A percentile compares a stretch with the other conserved stretches of the same genome.
Conservation (phyloP, 179 eudicot species). For the Beta lomatogona region DNA sequence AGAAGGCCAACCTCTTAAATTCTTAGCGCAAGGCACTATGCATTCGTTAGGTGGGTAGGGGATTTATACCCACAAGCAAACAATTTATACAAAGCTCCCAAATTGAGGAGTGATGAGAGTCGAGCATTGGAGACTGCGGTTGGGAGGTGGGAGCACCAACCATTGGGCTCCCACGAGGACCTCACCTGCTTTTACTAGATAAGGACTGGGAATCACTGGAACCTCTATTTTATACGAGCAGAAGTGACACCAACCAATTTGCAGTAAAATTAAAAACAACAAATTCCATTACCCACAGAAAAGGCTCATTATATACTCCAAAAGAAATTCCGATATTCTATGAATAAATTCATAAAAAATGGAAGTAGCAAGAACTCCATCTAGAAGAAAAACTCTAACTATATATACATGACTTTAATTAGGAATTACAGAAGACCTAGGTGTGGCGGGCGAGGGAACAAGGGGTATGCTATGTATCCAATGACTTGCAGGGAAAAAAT, state of each 20-base stretch:
- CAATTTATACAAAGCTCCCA: too few species aligned
- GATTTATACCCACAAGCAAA: too few species aligned
- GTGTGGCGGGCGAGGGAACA: background rate
- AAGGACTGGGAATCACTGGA: background rate
- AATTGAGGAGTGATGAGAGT: too few species aligned
- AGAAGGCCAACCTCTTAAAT: too few species aligned
- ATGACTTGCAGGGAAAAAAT: conserved; percentile 32
- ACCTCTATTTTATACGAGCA: background rate
- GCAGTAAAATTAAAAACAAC: background rate
- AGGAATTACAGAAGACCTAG: conserved; percentile 17
- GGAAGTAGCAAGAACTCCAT: background rate
- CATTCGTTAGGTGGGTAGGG: too few species aligned
- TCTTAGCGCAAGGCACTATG: too few species aligned
- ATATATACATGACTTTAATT: conserved; percentile 24
- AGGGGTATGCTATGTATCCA: conserved; percentile 23
- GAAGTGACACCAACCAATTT: background rate
- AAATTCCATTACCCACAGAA: background rate
- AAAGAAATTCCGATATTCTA: background rate
- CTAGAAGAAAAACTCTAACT: conserved; percentile 1
- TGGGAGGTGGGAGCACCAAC: too few species aligned
- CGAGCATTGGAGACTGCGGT: too few species aligned
- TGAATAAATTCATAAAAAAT: background rate
- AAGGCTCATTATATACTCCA: conserved; percentile 4
- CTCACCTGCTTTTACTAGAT: background rate
- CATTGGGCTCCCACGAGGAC: too few species aligned